Conservation (phyloP, 345 rosid genomes). For the Clarkia xantiana region DNA sequence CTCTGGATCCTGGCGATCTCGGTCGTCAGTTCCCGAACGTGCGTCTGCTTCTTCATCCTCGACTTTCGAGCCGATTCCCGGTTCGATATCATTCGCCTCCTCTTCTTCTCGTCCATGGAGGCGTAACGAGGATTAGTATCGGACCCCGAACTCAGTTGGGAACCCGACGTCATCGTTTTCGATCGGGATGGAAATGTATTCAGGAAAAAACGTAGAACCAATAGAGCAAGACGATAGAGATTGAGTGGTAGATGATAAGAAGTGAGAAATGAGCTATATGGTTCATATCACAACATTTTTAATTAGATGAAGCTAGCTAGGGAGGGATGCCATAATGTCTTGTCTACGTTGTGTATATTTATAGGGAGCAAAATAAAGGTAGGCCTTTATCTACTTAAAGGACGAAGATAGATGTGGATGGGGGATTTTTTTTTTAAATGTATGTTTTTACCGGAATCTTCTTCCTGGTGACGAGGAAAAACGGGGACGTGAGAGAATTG, state of each 20-base stretch:
- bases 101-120: conserved; percentile 36
- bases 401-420: neutral
- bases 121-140: conserved; percentile 13
- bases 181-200: conserved; percentile 1
- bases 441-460: neutral
- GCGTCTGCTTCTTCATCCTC: conserved; percentile 46
- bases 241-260: conserved; percentile 28
- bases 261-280: conserved; percentile 18
- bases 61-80: conserved; percentile 71
- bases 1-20: conserved; percentile 40
- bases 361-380: neutral
- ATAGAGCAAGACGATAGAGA: conserved; percentile 43
- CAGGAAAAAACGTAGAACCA: conserved; percentile 50
- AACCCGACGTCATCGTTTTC: conserved; percentile 14
- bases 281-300: conserved; percentile 30
- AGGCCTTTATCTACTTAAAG: conserved; percentile 1
- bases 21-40: conserved; percentile 26
- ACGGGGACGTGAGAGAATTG: too few species aligned
- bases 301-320: neutral
- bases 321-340: neutral
- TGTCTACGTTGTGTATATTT: conserved; percentile 2
- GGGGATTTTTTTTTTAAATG: neutral
- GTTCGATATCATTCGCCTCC: conserved; percentile 55
- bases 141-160: conserved; percentile 21
- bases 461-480: neutral